Evolutionary conservation across 768 basidiomycete species (phyloP).

Genomic region (Kwoniella pini): DNA sequence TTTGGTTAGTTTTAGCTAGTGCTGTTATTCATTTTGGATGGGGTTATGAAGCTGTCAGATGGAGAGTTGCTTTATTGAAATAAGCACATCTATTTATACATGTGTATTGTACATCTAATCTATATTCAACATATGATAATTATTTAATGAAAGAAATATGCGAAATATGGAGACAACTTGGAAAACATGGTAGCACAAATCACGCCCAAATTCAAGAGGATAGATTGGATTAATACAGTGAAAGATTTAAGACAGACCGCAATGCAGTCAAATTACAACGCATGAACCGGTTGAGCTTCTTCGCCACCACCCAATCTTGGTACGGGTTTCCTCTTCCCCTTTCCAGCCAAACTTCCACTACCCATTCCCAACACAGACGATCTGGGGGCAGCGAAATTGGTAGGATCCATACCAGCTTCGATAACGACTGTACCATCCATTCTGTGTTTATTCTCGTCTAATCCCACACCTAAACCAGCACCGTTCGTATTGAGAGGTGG

Average conservation of each 20-base stretch:
- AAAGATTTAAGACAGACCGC: no score
- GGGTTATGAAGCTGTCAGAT: conserved; percentile 47
- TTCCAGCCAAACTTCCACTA: conserved; percentile 14
- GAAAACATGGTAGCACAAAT: no score
- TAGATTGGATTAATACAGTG: no score
- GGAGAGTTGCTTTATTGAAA: conserved; percentile 25
- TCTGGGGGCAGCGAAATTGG: conserved; percentile 3
- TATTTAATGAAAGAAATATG: no score
- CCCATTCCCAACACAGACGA: background rate
- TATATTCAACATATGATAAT: no score
- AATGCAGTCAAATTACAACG: conserved; percentile 1
- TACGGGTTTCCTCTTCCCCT: conserved; percentile 28
- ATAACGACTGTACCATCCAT: conserved; percentile 3
- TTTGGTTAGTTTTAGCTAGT: conserved; percentile 42
- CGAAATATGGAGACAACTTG: no score
- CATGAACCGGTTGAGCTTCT: background rate
- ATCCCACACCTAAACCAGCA: conserved; percentile 15
- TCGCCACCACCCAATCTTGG: conserved; percentile 17
- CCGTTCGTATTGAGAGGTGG: conserved; percentile 11
- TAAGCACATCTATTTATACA: no score
- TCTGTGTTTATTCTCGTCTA: background rate
- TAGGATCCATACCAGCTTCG: conserved; percentile 1
- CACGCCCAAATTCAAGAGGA: no score
- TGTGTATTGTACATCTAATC: no score
- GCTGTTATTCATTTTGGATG: conserved; percentile 44